Evolutionary conservation across 805 yeast genomes (phyloP), one percentile per base, ranked within the genome.

Genomic region (Teunomyces barrocoloradensis): DNA sequence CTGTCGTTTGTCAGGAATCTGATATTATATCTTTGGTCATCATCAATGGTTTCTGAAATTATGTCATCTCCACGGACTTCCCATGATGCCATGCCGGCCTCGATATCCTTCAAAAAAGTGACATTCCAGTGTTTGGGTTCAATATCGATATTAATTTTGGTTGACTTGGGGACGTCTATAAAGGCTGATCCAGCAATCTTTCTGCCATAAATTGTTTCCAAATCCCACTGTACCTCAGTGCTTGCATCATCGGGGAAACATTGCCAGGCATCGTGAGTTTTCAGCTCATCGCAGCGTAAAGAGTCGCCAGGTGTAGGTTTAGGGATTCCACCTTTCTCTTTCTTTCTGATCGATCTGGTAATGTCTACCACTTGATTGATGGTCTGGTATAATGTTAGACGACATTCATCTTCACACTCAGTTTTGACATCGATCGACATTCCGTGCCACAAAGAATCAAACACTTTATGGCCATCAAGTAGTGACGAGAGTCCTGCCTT

Each of bases 361-460:
- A 87, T 78, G 60, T 91, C 87, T 25, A 88, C 69, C 3, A 90
- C 89, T 45, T 84, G 75, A 54, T 85, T 85, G 18, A 92, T 81
- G 21, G 79, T 69, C 53, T 88, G 91, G 21, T 76, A 69, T 81
- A 89, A 74, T 17, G 71, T 63, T 56, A 78, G 77, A 37, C 66
- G 63, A 53, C 90, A 85, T 11, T 41, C 41, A 5, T 48, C 43
- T 1, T 43, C 44, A 54, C 90, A 82, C 10, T 66, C 68, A 0
- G 89, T 82, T 13, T 68, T 67, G 21, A 92, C 75, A 62, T 92
- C 98, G 40, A 94, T 81, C 2, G 97, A 79, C 89, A 94, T 85
- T 35, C 91, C 81, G 54, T 91, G 96, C 98, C 98, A 94, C 52
- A 84, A 82, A 0, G 97, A 83, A 59, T 90, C 96, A 64, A 90